phyloP scores from a whole-genome alignment of 305 asterid genomes.

The Fraxinus sp. region DNA sequence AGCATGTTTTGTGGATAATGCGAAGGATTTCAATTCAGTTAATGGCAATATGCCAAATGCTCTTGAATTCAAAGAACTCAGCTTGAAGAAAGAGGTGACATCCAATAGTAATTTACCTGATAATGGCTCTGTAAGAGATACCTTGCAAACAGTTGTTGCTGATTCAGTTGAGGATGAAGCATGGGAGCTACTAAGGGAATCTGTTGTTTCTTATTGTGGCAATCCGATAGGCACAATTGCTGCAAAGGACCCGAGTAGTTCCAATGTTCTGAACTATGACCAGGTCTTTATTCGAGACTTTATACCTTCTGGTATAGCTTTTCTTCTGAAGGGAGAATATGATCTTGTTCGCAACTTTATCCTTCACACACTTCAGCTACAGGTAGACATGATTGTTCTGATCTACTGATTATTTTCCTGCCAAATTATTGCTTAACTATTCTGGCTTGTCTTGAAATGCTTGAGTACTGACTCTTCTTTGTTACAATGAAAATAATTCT shows the following conservation, averaged over 20 bases:
- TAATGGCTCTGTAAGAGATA: constrained; percentile 31
- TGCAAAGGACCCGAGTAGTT: constrained; percentile 58
- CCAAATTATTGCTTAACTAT: not conserved
- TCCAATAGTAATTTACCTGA: constrained; percentile 38
- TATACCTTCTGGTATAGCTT: constrained; percentile 74
- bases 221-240: constrained; percentile 75
- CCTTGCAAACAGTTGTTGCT: constrained; percentile 22
- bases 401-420: not conserved
- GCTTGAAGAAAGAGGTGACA: constrained; percentile 27
- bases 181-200: constrained; percentile 56
- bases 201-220: constrained; percentile 61
- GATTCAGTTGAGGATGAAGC: constrained; percentile 64
- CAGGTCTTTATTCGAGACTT: constrained; percentile 78
- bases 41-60: constrained; percentile 27
- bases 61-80: constrained; percentile 33
- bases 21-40: constrained; percentile 27
- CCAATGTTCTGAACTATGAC: constrained; percentile 63
- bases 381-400: constrained; percentile 38
- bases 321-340: constrained; percentile 68
- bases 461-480: not conserved
- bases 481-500: not conserved
- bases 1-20: constrained; percentile 36
- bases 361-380: constrained; percentile 76
- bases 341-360: constrained; percentile 75
- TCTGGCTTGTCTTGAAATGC: not conserved